Percentiles rank a stretch among this genome's conserved stretches.
Evolutionary conservation across 139 green algal species (phyloP).

Genomic region (Chlorella sp.): DNA sequence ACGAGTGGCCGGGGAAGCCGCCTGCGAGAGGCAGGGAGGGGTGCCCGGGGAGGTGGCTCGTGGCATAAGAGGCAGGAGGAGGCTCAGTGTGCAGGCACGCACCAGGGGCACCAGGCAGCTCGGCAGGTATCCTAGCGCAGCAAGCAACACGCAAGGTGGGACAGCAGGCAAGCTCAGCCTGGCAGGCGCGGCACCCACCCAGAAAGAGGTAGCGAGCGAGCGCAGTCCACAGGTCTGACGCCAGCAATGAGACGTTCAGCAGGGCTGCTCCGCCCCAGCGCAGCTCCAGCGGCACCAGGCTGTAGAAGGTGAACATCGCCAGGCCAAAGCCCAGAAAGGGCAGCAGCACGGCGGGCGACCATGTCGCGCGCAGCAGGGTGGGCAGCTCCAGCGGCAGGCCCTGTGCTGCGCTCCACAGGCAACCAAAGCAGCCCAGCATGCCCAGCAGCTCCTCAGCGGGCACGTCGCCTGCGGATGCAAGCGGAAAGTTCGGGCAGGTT

Average conservation of each 20-base stretch:
- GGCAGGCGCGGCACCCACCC: too few relatives aligned
- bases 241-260: slow-evolving; percentile 85
- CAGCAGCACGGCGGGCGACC: slow-evolving; percentile 34
- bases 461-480: slow-evolving; percentile 34
- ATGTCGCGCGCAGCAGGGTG: background rate
- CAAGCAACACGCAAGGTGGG: too few relatives aligned
- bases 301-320: slow-evolving; percentile 77
- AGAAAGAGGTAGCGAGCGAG: slow-evolving; percentile 66
- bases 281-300: slow-evolving; percentile 63
- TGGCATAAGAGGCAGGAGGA: too few relatives aligned
- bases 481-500: too few relatives aligned
- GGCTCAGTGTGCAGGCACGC: too few relatives aligned
- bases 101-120: too few relatives aligned
- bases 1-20: slow-evolving; percentile 24
- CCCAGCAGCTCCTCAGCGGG: slow-evolving; percentile 54
- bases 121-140: too few relatives aligned
- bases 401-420: slow-evolving; percentile 52
- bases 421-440: slow-evolving; percentile 64
- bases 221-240: slow-evolving; percentile 73
- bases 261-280: slow-evolving; percentile 65
- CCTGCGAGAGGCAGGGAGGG: background rate
- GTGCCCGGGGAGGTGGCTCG: too few relatives aligned
- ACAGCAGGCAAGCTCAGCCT: too few relatives aligned
- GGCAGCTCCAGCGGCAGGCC: slow-evolving; percentile 37
- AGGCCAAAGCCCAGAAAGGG: slow-evolving; percentile 59